A percentile compares a stretch with the other conserved stretches of the same genome.
These are phyloP conservation scores for Pistacia vera DNA, from an alignment of 345 rosid species.

Conservation along the genomic window DNA sequence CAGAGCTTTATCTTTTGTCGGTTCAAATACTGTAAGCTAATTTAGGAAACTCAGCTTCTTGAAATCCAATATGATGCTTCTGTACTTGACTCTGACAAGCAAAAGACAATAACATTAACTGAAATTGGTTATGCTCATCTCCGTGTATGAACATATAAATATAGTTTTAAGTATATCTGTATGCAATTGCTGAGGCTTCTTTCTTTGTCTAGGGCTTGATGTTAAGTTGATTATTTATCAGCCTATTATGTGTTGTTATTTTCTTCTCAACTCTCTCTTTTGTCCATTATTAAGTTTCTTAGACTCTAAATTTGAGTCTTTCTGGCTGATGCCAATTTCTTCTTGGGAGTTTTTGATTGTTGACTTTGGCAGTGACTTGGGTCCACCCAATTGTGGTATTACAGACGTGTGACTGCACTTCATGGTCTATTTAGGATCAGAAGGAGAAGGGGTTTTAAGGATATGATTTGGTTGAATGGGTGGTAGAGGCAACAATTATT, in stretches of 20 bases:
- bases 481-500: not conserved
- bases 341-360: not conserved
- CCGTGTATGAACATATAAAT: not conserved
- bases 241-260: not conserved
- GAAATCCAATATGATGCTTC: constrained; percentile 4
- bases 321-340: not conserved
- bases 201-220: not conserved
- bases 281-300: not conserved
- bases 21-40: constrained; percentile 84
- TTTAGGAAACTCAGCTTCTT: not conserved
- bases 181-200: not conserved
- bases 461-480: not conserved
- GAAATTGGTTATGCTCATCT: not conserved
- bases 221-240: not conserved
- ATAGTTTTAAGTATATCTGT: not conserved
- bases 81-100: no score
- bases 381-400: not conserved
- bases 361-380: not conserved
- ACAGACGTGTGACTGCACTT: not conserved
- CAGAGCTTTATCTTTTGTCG: constrained; percentile 93
- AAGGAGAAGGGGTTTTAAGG: not conserved
- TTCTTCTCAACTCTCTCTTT: not conserved
- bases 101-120: not conserved
- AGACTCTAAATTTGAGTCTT: not conserved
- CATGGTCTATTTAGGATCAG: not conserved